phyloP scores from a whole-genome alignment of 257 asterid species.

The Cordia subcordata region DNA sequence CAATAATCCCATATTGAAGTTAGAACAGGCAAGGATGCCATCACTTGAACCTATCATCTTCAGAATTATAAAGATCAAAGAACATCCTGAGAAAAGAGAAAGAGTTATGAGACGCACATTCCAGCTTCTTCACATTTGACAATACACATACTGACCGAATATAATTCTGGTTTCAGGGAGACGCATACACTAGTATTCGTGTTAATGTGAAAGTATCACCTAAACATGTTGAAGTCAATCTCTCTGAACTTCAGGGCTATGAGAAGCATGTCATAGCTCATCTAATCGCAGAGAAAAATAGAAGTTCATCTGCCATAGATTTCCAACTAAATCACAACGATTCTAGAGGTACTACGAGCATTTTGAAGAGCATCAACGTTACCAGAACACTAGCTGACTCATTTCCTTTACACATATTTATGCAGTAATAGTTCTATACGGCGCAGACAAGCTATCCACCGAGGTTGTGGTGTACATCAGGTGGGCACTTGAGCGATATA shows the following conservation, averaged over 20 bases:
- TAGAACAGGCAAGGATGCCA: too few species aligned
- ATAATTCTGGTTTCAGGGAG: slow-evolving; percentile 56
- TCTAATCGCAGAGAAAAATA: slow-evolving; percentile 47
- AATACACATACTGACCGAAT: too few species aligned
- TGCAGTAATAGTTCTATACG: slow-evolving; percentile 69
- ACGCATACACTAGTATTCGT: slow-evolving; percentile 60
- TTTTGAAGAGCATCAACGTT: too few species aligned
- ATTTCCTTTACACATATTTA: slow-evolving; percentile 5
- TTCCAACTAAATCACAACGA: too few species aligned
- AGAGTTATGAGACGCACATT: too few species aligned
- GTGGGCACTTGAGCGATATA: slow-evolving; percentile 72
- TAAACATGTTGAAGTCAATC: slow-evolving; percentile 65
- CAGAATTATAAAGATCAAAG: too few species aligned
- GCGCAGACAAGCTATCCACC: slow-evolving; percentile 66
- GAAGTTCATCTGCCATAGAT: neutral
- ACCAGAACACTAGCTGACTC: slow-evolving; percentile 9
- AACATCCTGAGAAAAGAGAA: too few species aligned
- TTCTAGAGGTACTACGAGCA: too few species aligned
- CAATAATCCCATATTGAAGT: too few species aligned
- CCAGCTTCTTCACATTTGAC: too few species aligned
- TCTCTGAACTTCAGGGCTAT: slow-evolving; percentile 70
- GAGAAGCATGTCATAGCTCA: slow-evolving; percentile 74
- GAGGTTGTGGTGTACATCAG: slow-evolving; percentile 63
- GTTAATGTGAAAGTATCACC: slow-evolving; percentile 55
- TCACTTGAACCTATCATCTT: too few species aligned